Evolutionary conservation across 129 eudicot species (phyloP).

Genomic region (Arctium minus): DNA sequence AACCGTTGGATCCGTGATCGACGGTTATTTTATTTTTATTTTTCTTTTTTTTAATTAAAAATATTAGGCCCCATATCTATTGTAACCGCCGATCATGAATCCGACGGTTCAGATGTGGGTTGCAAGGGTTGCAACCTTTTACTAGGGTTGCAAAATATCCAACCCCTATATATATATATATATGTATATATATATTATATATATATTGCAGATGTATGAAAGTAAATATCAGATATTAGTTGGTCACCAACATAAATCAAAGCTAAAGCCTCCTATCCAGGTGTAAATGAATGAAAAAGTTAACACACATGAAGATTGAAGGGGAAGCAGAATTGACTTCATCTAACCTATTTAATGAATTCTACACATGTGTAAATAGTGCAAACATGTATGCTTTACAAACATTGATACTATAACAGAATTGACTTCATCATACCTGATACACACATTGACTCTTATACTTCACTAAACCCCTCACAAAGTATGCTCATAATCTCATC

Average conservation of each 20-base stretch:
- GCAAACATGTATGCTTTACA: conserved; percentile 10
- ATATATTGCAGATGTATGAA: too few species aligned
- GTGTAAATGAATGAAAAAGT: background rate
- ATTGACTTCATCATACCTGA: background rate
- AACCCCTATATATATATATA: too few species aligned
- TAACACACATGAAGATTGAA: background rate
- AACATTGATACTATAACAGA: background rate
- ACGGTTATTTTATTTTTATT: too few species aligned
- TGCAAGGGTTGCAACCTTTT: too few species aligned
- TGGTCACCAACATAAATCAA: background rate
- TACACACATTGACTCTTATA: background rate
- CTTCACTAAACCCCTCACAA: conserved; percentile 53
- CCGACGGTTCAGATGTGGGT: too few species aligned
- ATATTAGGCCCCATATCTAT: too few species aligned
- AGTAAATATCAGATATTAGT: too few species aligned
- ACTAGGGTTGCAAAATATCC: too few species aligned
- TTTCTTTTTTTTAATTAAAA: too few species aligned
- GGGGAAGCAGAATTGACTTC: background rate
- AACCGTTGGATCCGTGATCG: too few species aligned
- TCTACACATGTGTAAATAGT: background rate
- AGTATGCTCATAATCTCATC: conserved; percentile 68
- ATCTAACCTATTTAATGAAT: conserved; percentile 5
- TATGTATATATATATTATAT: too few species aligned
- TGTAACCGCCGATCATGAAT: too few species aligned
- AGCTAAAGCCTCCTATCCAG: background rate